Conservation (phyloP, 2,329 filamentous ascomycete species). For the Talaromyces rugulosus region DNA sequence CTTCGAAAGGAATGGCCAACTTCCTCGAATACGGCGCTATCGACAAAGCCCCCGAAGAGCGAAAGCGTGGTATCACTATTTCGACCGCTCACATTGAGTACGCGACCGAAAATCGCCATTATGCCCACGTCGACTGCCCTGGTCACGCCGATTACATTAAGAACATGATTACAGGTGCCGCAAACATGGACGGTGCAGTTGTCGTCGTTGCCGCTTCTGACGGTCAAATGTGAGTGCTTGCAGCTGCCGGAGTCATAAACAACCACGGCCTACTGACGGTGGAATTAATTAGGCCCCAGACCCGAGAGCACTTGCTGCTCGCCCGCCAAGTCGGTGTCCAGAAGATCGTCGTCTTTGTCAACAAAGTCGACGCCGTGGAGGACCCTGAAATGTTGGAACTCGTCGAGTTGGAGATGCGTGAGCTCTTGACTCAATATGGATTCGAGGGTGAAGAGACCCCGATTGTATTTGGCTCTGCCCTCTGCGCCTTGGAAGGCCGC, state of each 20-base stretch:
- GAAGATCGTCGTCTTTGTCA: conserved; percentile 98
- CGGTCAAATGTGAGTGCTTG: conserved; percentile 73
- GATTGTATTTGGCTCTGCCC: conserved; percentile 93
- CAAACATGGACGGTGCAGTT: conserved; percentile 98
- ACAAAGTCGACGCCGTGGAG: conserved; percentile 97
- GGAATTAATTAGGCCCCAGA: conserved; percentile 68
- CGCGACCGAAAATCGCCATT: conserved; percentile 87
- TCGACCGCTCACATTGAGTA: conserved; percentile 99
- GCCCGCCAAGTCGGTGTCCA: conserved; percentile 98
- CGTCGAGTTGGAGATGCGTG: conserved; percentile 99
- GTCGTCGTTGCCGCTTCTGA: conserved; percentile 98
- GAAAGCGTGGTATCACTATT: conserved; percentile 99
- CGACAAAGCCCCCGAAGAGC: conserved; percentile 98
- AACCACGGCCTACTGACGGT: conserved; percentile 16
- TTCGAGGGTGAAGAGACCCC: conserved; percentile 98
- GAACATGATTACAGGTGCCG: conserved; percentile 99
- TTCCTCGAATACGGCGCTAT: conserved; percentile 98
- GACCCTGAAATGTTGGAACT: conserved; percentile 99
- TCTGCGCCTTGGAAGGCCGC: conserved; percentile 86
- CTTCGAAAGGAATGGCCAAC: conserved; percentile 86
- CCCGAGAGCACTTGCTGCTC: conserved; percentile 93
- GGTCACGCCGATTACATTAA: conserved; percentile 99
- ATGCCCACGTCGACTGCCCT: conserved; percentile 99
- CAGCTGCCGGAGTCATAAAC: background rate
- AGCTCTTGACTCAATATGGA: conserved; percentile 85